Percentiles rank a stretch among this genome's conserved stretches.
These are phyloP conservation scores for Daldinia grandis DNA, from an alignment of 495 filamentous ascomycete species.

Conservation along the genomic window DNA sequence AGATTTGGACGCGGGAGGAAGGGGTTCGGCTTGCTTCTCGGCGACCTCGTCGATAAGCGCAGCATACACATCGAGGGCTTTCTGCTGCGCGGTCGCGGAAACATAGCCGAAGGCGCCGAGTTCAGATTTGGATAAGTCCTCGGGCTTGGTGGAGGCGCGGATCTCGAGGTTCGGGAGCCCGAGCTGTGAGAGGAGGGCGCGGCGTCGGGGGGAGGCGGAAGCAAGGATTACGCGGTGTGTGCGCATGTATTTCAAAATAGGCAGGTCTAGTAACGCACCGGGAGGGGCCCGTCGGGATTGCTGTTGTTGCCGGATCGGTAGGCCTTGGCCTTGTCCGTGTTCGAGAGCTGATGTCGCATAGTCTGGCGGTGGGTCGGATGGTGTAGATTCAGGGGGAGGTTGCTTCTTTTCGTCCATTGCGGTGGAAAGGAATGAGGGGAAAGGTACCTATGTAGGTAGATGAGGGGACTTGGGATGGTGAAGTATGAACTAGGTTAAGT, in stretches of 20 bases:
- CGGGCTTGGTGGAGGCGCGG: constrained; percentile 78
- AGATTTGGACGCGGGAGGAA: background rate
- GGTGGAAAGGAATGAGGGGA: background rate
- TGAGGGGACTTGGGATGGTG: background rate
- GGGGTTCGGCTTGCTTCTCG: constrained; percentile 17
- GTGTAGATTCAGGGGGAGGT: constrained; percentile 37
- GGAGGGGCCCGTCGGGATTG: constrained; percentile 53
- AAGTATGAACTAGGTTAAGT: background rate
- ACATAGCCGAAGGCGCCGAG: constrained; percentile 90
- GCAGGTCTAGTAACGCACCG: constrained; percentile 78
- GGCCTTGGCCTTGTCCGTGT: constrained; percentile 41
- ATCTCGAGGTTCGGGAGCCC: constrained; percentile 81
- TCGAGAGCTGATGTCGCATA: constrained; percentile 55
- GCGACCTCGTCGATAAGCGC: constrained; percentile 65
- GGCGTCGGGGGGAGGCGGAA: constrained; percentile 83
- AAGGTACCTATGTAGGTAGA: background rate
- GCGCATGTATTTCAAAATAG: constrained; percentile 75
- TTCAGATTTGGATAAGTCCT: constrained; percentile 79
- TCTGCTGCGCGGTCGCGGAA: constrained; percentile 81
- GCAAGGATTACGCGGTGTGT: constrained; percentile 84
- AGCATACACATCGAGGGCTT: constrained; percentile 80
- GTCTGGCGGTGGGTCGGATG: constrained; percentile 52
- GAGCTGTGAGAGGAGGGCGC: constrained; percentile 78
- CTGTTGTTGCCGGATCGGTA: constrained; percentile 22
- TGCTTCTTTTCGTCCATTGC: constrained; percentile 43